Percentiles rank a stretch among this genome's conserved stretches.
Conservation (phyloP, 768 basidiomycete species). For the Amanita jacksonii region DNA sequence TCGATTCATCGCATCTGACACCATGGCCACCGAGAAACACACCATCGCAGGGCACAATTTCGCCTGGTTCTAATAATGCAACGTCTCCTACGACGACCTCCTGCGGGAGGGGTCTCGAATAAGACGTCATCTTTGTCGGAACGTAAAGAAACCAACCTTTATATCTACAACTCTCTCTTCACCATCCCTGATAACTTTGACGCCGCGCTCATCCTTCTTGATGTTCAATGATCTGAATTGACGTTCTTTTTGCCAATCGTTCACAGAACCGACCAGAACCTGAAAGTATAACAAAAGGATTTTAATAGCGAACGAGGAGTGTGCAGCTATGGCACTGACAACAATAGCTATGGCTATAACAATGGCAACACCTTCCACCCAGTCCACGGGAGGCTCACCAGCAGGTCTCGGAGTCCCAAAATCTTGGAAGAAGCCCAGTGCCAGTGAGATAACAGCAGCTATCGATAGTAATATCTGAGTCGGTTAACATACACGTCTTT, state of each 20-base stretch:
- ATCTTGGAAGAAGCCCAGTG: conserved; percentile 90
- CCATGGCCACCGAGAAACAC: conserved; percentile 90
- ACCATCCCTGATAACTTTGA: conserved; percentile 74
- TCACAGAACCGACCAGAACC: conserved; percentile 88
- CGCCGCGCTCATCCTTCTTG: conserved; percentile 88
- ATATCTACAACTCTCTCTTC: conserved; percentile 68
- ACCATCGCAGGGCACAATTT: conserved; percentile 94
- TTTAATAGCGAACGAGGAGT: background rate
- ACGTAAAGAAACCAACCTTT: conserved; percentile 39
- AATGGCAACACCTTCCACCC: conserved; percentile 92
- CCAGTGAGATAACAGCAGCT: conserved; percentile 87
- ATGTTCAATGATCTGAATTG: conserved; percentile 91
- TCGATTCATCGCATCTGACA: conserved; percentile 92
- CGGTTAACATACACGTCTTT: background rate
- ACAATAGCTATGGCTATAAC: conserved; percentile 70
- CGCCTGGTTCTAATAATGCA: conserved; percentile 87
- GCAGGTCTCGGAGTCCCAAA: conserved; percentile 59
- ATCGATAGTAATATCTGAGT: conserved; percentile 80
- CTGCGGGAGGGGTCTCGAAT: conserved; percentile 28
- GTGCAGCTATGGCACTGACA: conserved; percentile 30
- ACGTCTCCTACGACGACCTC: conserved; percentile 94
- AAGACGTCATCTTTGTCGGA: background rate
- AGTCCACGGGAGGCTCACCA: conserved; percentile 77
- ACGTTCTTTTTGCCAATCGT: conserved; percentile 98
- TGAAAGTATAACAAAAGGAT: conserved; percentile 20